phyloP scores from a whole-genome alignment of 192 early-diverging fungal genomes.

The Entophlyctis luteolus region DNA sequence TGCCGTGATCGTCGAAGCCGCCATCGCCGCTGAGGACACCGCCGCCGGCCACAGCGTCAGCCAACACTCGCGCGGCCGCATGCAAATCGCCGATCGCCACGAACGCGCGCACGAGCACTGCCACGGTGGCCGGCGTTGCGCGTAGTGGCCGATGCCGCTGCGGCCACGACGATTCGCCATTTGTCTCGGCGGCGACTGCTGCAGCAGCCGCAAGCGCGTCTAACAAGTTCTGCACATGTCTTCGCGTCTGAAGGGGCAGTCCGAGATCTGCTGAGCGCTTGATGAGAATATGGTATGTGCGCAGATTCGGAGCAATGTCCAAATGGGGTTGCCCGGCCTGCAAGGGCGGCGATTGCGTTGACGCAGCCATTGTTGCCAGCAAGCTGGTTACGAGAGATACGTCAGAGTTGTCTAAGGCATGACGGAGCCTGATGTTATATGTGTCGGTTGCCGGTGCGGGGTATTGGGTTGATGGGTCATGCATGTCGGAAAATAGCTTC shows the following conservation, averaged over 20 bases:
- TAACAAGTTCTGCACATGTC: slow-evolving; percentile 10
- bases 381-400: not conserved
- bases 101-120: not conserved
- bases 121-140: not conserved
- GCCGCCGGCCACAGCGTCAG: not conserved
- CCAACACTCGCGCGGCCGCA: not conserved
- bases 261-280: not conserved
- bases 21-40: not conserved
- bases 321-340: not conserved
- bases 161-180: not conserved
- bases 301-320: not conserved
- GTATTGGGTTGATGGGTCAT: not conserved
- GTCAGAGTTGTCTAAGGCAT: not conserved
- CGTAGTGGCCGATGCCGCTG: not conserved
- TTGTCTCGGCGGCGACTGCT: not conserved
- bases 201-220: not conserved
- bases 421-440: slow-evolving; percentile 9
- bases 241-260: slow-evolving; percentile 1
- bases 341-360: not conserved
- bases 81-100: slow-evolving; percentile 5
- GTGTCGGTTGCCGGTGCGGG: slow-evolving; percentile 12
- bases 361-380: not conserved
- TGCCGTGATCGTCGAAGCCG: not conserved
- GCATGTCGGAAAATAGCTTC: not conserved
- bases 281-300: slow-evolving; percentile 12